Conservation (phyloP, 805 yeast species). For the Vanderwaltozyma polyspora region DNA sequence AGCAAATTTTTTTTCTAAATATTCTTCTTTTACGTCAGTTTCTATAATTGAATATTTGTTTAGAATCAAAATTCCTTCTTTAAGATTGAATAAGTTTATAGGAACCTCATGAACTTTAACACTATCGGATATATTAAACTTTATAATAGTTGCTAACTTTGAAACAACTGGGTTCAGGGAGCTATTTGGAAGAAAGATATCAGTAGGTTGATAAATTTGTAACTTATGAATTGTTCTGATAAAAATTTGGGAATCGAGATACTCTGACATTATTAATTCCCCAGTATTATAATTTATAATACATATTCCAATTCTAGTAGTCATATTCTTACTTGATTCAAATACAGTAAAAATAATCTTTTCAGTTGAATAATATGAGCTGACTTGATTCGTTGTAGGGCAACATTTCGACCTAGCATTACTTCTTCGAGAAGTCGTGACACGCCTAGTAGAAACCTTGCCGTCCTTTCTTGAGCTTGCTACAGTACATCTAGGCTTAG, state of each 20-base stretch:
- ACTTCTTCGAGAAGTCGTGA: background rate
- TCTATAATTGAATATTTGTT: slow-evolving; percentile 11
- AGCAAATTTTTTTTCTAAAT: slow-evolving; percentile 24
- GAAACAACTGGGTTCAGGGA: slow-evolving; percentile 20
- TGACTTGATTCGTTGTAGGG: background rate
- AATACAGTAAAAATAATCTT: slow-evolving; percentile 21
- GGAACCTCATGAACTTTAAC: slow-evolving; percentile 20
- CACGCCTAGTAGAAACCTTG: background rate
- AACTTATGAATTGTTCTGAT: slow-evolving; percentile 35
- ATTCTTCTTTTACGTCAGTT: slow-evolving; percentile 8
- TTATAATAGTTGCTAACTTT: slow-evolving; percentile 29
- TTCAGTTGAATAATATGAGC: background rate
- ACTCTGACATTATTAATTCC: slow-evolving; percentile 27
- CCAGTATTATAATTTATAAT: slow-evolving; percentile 31
- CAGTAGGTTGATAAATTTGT: slow-evolving; percentile 27
- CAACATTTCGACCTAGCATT: background rate
- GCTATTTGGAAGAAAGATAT: slow-evolving; percentile 27
- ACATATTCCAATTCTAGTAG: slow-evolving; percentile 31
- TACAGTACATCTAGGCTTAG: background rate
- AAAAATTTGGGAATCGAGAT: slow-evolving; percentile 36
- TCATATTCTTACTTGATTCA: slow-evolving; percentile 19
- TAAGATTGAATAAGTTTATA: slow-evolving; percentile 17
- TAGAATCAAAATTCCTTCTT: slow-evolving; percentile 19
- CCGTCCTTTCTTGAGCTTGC: too few species aligned
- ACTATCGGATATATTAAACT: slow-evolving; percentile 20